These are phyloP conservation scores for Trichoderma gracile DNA, from an alignment of 2,329 filamentous ascomycete species.

Conservation along the genomic window DNA sequence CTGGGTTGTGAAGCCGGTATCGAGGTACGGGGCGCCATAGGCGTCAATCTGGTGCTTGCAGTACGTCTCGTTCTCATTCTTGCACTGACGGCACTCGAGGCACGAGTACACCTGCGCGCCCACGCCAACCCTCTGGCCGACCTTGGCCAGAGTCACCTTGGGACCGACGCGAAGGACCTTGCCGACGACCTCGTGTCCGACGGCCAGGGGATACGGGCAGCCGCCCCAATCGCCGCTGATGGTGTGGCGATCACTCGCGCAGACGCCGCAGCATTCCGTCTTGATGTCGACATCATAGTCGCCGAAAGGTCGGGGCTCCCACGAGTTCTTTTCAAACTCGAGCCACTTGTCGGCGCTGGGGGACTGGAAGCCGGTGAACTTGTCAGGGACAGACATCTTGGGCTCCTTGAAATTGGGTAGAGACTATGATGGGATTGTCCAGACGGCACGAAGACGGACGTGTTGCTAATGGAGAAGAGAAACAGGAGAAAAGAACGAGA, in stretches of 20 bases:
- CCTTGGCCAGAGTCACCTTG: slow-evolving; percentile 48
- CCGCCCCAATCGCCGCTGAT: slow-evolving; percentile 68
- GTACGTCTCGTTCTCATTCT: slow-evolving; percentile 46
- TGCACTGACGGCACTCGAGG: slow-evolving; percentile 45
- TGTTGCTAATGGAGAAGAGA: background rate
- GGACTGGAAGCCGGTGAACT: slow-evolving; percentile 63
- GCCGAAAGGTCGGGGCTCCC: slow-evolving; percentile 81
- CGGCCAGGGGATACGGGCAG: slow-evolving; percentile 63
- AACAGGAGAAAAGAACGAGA: background rate
- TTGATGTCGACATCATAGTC: slow-evolving; percentile 87
- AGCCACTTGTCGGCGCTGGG: slow-evolving; percentile 55
- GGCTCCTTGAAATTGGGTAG: background rate
- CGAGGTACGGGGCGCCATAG: slow-evolving; percentile 52
- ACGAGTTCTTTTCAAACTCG: slow-evolving; percentile 70
- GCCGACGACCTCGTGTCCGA: slow-evolving; percentile 73
- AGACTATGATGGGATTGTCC: background rate
- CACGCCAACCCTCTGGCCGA: slow-evolving; percentile 61
- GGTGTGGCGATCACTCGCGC: slow-evolving; percentile 71
- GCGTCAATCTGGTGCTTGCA: slow-evolving; percentile 47
- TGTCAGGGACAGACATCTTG: slow-evolving; percentile 57
- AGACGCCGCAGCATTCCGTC: slow-evolving; percentile 78
- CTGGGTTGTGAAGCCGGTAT: slow-evolving; percentile 57
- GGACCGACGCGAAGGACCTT: slow-evolving; percentile 65
- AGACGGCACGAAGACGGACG: background rate
- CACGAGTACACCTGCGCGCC: slow-evolving; percentile 61